Conservation (phyloP, 441 rosid species). For the Flueggea neowawraea region DNA sequence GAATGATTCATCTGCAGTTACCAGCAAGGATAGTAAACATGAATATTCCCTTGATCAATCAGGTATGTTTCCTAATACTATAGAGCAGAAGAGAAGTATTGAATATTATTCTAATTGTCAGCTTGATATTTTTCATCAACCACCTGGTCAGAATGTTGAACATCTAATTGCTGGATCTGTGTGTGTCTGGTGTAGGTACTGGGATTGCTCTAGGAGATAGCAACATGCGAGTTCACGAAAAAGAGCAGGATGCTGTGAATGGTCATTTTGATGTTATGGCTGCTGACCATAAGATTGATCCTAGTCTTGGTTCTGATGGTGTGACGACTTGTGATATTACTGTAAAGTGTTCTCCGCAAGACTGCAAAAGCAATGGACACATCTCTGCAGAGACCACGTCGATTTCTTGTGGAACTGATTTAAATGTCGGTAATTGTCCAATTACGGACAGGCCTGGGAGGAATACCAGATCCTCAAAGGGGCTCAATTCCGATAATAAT, state of each 20-base stretch:
- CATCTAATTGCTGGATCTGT: conserved; percentile 10
- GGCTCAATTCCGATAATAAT: too few relatives aligned
- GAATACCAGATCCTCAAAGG: conserved; percentile 11
- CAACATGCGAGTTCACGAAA: conserved; percentile 1
- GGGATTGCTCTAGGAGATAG: too few relatives aligned
- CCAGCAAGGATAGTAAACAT: conserved; percentile 13
- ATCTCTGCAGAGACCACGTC: too few relatives aligned
- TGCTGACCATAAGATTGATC: conserved; percentile 1
- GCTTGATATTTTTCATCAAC: conserved; percentile 6
- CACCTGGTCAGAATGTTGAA: too few relatives aligned
- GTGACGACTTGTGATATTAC: conserved; percentile 3
- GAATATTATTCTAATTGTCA: conserved; percentile 9
- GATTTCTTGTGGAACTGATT: too few relatives aligned
- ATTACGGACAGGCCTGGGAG: not conserved
- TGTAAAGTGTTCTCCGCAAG: conserved; percentile 3
- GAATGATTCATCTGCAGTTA: conserved; percentile 10
- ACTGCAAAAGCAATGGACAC: not conserved
- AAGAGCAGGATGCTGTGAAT: conserved; percentile 6
- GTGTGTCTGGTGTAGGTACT: not conserved
- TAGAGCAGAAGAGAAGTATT: conserved; percentile 10
- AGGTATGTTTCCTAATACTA: conserved; percentile 7
- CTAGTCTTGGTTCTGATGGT: conserved; percentile 12
- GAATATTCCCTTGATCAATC: conserved; percentile 14
- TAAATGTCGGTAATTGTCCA: too few relatives aligned
- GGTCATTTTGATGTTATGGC: conserved; percentile 9